Evolutionary conservation across 2,329 filamentous ascomycete species (phyloP).

Genomic region (Fusarium sp.): DNA sequence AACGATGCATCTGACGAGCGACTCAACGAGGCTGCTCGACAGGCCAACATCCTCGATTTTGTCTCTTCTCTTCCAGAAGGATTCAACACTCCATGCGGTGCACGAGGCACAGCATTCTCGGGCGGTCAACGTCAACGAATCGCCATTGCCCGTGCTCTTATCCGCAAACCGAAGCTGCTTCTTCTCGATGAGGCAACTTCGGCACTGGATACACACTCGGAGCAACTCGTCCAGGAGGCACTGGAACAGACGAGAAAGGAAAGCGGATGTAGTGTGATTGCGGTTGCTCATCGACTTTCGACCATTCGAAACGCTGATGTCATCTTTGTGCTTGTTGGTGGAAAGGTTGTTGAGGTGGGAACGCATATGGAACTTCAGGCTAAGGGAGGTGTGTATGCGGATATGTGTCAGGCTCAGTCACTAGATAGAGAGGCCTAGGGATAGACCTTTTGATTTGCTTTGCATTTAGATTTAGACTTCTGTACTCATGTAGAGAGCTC

Average conservation of each 20-base stretch:
- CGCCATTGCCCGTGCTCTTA: constrained; percentile 72
- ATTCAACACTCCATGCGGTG: constrained; percentile 68
- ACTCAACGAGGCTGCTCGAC: constrained; percentile 55
- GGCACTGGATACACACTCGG: constrained; percentile 67
- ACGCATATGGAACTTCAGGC: constrained; percentile 66
- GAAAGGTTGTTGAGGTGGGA: constrained; percentile 66
- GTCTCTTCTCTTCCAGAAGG: constrained; percentile 49
- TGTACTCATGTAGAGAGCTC: too few relatives aligned
- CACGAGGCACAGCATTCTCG: constrained; percentile 70
- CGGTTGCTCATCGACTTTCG: constrained; percentile 67
- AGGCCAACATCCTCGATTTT: constrained; percentile 60
- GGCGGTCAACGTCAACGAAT: constrained; percentile 74
- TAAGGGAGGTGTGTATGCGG: constrained; percentile 35
- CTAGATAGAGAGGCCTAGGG: background rate
- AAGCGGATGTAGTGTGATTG: constrained; percentile 61
- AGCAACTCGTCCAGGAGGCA: constrained; percentile 67
- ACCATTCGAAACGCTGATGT: constrained; percentile 67
- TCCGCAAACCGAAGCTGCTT: constrained; percentile 69
- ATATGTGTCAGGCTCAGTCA: constrained; percentile 32
- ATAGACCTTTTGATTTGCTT: background rate
- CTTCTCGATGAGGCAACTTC: constrained; percentile 74
- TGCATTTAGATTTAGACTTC: background rate
- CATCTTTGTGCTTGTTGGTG: constrained; percentile 69
- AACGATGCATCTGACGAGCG: constrained; percentile 30
- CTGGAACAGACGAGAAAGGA: constrained; percentile 48